Conservation (phyloP, 106 monocot species). For the Acanthochlamys bracteata region DNA sequence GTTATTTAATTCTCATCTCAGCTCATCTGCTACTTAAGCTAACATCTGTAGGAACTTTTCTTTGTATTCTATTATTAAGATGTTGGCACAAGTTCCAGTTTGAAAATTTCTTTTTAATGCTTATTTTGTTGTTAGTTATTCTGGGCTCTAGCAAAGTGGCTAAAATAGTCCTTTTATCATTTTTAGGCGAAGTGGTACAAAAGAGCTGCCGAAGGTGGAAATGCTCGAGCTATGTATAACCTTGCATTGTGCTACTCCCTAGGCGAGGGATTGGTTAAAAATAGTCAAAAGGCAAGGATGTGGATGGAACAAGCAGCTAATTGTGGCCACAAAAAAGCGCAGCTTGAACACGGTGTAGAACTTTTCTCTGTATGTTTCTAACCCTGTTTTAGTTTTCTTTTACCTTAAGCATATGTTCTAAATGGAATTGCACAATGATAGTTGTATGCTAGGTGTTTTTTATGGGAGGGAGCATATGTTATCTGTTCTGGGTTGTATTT, state of each 20-base stretch:
- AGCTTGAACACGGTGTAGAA: constrained; percentile 40
- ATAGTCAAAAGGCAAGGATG: constrained; percentile 17
- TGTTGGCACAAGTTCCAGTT: too few species aligned
- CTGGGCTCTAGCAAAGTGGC: too few species aligned
- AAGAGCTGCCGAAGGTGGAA: constrained; percentile 60
- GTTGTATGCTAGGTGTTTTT: not conserved
- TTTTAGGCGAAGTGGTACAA: constrained; percentile 58
- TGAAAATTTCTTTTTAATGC: not conserved
- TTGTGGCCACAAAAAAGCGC: constrained; percentile 46
- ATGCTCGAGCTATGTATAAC: constrained; percentile 70
- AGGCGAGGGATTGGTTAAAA: constrained; percentile 32
- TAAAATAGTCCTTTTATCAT: too few species aligned
- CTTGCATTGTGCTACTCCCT: constrained; percentile 47
- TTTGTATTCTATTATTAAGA: too few species aligned
- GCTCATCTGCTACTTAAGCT: too few species aligned
- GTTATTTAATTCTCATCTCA: too few species aligned
- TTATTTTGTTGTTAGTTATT: not conserved
- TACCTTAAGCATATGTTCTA: too few species aligned
- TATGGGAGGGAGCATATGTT: not conserved
- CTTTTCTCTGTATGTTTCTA: constrained; percentile 29
- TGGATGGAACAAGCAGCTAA: constrained; percentile 65
- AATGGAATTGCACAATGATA: not conserved
- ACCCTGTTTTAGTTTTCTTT: not conserved
- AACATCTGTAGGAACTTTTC: too few species aligned
- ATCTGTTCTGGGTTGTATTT: not conserved